Conservation (phyloP, 148 eudicot species). For the Diospyros lotus region DNA sequence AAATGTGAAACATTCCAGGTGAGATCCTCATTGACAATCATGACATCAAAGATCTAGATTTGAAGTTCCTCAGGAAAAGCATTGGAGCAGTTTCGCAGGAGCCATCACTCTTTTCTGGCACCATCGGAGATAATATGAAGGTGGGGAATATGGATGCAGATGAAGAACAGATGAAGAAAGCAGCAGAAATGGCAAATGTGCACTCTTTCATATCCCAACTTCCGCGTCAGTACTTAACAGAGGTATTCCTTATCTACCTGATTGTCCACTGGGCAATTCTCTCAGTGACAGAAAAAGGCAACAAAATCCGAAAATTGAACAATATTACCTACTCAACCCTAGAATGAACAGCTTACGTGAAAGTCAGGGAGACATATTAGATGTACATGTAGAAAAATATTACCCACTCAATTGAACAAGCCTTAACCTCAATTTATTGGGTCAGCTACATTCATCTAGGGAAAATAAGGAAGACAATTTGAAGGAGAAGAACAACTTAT, state of each 20-base stretch:
- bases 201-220: constrained; percentile 46
- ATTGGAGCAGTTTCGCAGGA: constrained; percentile 52
- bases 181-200: constrained; percentile 48
- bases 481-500: too few relatives aligned
- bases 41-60: constrained; percentile 40
- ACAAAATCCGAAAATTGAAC: too few relatives aligned
- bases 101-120: constrained; percentile 51
- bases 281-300: too few relatives aligned
- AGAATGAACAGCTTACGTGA: too few relatives aligned
- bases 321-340: too few relatives aligned
- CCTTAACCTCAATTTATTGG: background rate
- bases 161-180: constrained; percentile 36
- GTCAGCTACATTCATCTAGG: too few relatives aligned
- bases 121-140: constrained; percentile 40
- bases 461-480: too few relatives aligned
- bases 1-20: constrained; percentile 22
- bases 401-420: background rate
- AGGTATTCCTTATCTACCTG: constrained; percentile 16
- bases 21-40: constrained; percentile 39
- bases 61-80: constrained; percentile 44
- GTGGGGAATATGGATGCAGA: constrained; percentile 34
- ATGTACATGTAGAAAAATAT: background rate
- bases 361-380: too few relatives aligned
- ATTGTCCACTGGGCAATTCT: too few relatives aligned
- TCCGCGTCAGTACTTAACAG: constrained; percentile 45